These are phyloP conservation scores for Penicillium sclerotigenum DNA, from an alignment of 2,329 filamentous ascomycete genomes.

Conservation along the genomic window DNA sequence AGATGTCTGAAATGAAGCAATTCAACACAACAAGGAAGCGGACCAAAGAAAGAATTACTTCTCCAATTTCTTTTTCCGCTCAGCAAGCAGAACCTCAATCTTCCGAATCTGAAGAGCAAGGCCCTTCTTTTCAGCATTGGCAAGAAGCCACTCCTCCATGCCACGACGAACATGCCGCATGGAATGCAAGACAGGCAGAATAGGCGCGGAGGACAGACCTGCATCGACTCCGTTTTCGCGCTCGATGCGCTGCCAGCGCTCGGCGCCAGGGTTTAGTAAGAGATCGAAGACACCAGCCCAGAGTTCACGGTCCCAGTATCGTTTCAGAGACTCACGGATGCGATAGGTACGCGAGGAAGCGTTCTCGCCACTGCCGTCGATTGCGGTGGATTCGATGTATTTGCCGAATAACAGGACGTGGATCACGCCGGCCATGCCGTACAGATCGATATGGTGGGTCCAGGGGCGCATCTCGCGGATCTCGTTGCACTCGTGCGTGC, in stretches of 20 bases:
- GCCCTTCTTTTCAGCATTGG: slow-evolving; percentile 76
- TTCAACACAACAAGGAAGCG: neutral
- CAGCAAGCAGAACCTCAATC: slow-evolving; percentile 66
- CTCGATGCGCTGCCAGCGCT: slow-evolving; percentile 62
- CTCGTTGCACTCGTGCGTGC: slow-evolving; percentile 84
- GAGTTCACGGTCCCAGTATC: slow-evolving; percentile 95
- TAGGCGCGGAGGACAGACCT: slow-evolving; percentile 23
- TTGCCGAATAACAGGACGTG: slow-evolving; percentile 89
- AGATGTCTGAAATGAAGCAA: neutral
- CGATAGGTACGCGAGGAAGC: slow-evolving; percentile 59
- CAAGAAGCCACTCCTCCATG: slow-evolving; percentile 82
- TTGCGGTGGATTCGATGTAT: slow-evolving; percentile 75
- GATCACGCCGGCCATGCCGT: slow-evolving; percentile 82
- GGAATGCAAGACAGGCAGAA: slow-evolving; percentile 69
- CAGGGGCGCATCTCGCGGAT: slow-evolving; percentile 91
- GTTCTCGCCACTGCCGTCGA: slow-evolving; percentile 14
- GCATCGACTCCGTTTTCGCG: slow-evolving; percentile 25
- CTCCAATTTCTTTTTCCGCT: slow-evolving; percentile 45
- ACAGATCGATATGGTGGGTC: slow-evolving; percentile 97
- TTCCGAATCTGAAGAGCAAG: slow-evolving; percentile 56
- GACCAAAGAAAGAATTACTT: slow-evolving; percentile 13
- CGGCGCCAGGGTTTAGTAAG: slow-evolving; percentile 69
- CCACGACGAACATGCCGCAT: slow-evolving; percentile 67
- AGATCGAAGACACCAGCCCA: slow-evolving; percentile 82
- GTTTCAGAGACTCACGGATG: slow-evolving; percentile 78